Evolutionary conservation across 140 eudicot species (phyloP).

Genomic region (Erigeron philadelphicus): DNA sequence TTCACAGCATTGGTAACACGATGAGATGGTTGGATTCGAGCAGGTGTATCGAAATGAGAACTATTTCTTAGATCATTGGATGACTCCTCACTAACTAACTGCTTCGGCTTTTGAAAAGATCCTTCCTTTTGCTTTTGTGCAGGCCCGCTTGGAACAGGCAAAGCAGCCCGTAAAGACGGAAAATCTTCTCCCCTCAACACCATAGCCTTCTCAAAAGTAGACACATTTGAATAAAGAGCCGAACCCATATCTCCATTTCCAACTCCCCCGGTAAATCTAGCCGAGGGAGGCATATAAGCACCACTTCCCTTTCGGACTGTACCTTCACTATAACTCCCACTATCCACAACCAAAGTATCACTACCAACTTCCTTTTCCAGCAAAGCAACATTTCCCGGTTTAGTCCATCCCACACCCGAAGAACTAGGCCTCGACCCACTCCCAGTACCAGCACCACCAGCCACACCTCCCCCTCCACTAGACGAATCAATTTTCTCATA

Average conservation of each 20-base stretch:
- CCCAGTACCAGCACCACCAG: constrained; percentile 56
- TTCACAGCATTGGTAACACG: constrained; percentile 31
- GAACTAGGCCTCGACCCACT: constrained; percentile 62
- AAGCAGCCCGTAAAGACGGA: constrained; percentile 78
- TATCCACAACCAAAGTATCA: constrained; percentile 37
- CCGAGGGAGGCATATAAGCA: constrained; percentile 66
- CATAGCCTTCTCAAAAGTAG: constrained; percentile 41
- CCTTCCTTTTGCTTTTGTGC: constrained; percentile 62
- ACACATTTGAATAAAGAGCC: constrained; percentile 26
- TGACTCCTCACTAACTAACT: constrained; percentile 41
- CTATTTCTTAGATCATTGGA: constrained; percentile 42
- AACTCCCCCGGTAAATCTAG: constrained; percentile 47
- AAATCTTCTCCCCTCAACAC: constrained; percentile 97
- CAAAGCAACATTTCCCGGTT: constrained; percentile 53
- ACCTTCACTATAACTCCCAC: constrained; percentile 31
- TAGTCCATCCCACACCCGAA: constrained; percentile 82
- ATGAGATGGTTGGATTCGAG: constrained; percentile 42
- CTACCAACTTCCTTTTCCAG: constrained; percentile 45
- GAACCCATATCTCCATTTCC: constrained; percentile 29
- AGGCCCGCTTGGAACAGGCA: constrained; percentile 48
- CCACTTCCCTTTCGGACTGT: constrained; percentile 29
- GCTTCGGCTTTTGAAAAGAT: constrained; percentile 50
- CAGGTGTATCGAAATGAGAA: constrained; percentile 33
- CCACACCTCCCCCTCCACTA: constrained; percentile 56
- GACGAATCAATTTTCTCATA: constrained; percentile 73